Conservation (phyloP, 1,284 basidiomycete species). For the Puccinia triticina region DNA sequence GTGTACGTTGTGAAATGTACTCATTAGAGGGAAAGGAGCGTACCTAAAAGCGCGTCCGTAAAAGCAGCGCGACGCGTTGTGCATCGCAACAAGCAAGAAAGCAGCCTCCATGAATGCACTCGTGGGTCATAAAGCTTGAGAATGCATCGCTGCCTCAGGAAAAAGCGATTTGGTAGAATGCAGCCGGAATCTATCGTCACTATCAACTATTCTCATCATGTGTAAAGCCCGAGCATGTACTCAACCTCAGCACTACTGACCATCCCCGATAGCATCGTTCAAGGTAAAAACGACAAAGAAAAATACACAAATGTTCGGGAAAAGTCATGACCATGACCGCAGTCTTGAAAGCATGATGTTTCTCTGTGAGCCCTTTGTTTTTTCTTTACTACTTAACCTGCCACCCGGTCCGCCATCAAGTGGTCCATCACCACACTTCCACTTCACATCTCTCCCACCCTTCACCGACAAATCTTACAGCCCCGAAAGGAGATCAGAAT, state of each 20-base stretch:
- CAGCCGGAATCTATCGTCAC: not conserved
- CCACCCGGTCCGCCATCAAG: not conserved
- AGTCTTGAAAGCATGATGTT: not conserved
- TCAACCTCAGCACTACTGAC: constrained; percentile 4
- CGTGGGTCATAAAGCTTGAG: not conserved
- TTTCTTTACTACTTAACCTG: not conserved
- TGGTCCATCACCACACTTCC: not conserved
- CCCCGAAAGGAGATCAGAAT: not conserved
- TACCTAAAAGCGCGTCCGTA: too few species aligned
- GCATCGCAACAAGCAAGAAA: not conserved
- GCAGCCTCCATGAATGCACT: not conserved
- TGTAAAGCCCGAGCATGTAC: not conserved
- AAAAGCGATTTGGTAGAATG: not conserved
- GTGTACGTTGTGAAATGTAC: too few species aligned
- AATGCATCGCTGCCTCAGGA: not conserved
- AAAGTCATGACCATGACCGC: not conserved
- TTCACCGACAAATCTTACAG: not conserved
- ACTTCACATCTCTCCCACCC: not conserved
- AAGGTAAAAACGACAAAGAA: not conserved
- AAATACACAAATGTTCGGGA: not conserved
- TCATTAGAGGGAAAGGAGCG: too few species aligned
- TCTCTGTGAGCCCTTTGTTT: not conserved
- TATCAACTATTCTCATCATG: not conserved
- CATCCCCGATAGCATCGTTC: not conserved
- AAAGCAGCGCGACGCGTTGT: not conserved